Evolutionary conservation across 2,329 filamentous ascomycete species (phyloP).

Genomic region (Paecilomyces niveus): DNA sequence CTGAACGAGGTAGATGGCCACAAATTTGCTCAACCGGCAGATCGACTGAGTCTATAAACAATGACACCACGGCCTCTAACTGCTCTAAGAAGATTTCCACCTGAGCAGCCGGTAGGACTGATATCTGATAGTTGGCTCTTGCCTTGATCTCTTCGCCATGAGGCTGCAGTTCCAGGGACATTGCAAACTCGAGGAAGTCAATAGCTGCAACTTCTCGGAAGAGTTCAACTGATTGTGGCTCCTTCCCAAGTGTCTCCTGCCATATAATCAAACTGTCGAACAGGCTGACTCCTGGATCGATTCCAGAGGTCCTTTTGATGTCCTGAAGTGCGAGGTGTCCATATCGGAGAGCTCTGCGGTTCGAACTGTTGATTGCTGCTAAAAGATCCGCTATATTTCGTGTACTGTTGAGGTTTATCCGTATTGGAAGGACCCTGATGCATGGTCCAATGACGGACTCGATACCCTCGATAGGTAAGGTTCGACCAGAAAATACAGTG

Average conservation of each 20-base stretch:
- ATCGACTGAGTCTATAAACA: slow-evolving; percentile 35
- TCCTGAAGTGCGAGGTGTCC: slow-evolving; percentile 58
- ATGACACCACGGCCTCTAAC: slow-evolving; percentile 47
- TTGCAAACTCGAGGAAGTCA: slow-evolving; percentile 68
- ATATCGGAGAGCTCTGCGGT: slow-evolving; percentile 59
- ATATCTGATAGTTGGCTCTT: slow-evolving; percentile 49
- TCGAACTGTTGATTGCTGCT: slow-evolving; percentile 55
- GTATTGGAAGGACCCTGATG: slow-evolving; percentile 65
- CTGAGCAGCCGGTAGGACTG: slow-evolving; percentile 49
- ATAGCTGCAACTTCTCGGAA: slow-evolving; percentile 53
- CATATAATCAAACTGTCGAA: slow-evolving; percentile 80
- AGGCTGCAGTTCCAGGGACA: slow-evolving; percentile 73
- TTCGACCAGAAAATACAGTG: slow-evolving; percentile 74
- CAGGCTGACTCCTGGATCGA: slow-evolving; percentile 47
- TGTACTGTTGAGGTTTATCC: slow-evolving; percentile 52
- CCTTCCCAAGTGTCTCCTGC: slow-evolving; percentile 60
- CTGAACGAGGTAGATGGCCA: slow-evolving; percentile 16
- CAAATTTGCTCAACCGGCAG: slow-evolving; percentile 25
- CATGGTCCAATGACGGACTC: slow-evolving; percentile 74
- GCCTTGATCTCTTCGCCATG: slow-evolving; percentile 37
- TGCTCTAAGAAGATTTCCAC: slow-evolving; percentile 54
- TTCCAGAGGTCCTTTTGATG: slow-evolving; percentile 56
- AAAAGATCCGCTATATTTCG: slow-evolving; percentile 55
- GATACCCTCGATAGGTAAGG: slow-evolving; percentile 61
- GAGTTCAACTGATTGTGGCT: slow-evolving; percentile 24